Percentiles rank a stretch among this genome's conserved stretches.
phyloP scores from a whole-genome alignment of 2,329 filamentous ascomycete species.

The Fonsecaea multimorphosa region DNA sequence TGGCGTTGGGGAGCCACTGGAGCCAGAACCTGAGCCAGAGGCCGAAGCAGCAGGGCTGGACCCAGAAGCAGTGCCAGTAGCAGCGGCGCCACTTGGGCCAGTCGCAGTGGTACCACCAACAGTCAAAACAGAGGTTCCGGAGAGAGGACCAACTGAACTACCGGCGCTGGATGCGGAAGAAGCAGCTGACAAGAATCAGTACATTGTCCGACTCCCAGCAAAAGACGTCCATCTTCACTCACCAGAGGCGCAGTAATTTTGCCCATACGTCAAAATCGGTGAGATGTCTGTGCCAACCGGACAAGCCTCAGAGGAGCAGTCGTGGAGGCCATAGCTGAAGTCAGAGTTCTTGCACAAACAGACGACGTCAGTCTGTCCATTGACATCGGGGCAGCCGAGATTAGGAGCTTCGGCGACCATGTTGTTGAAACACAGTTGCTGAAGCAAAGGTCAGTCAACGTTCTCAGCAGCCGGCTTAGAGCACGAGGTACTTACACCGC shows the following conservation, averaged over 20 bases:
- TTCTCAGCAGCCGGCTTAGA: neutral
- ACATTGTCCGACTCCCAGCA: neutral
- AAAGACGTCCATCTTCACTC: constrained; percentile 10
- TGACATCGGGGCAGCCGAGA: constrained; percentile 47
- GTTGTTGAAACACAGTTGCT: constrained; percentile 54
- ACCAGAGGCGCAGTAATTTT: constrained; percentile 46
- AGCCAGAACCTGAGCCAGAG: neutral
- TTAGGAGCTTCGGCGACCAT: constrained; percentile 50
- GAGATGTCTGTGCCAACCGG: constrained; percentile 45
- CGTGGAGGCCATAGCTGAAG: constrained; percentile 54
- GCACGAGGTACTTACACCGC: constrained; percentile 40
- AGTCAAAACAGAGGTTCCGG: constrained; percentile 31
- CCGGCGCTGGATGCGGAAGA: constrained; percentile 26
- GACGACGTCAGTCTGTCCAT: constrained; percentile 42
- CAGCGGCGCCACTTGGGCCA: constrained; percentile 24
- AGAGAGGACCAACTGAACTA: constrained; percentile 21
- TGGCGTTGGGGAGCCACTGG: constrained; percentile 8
- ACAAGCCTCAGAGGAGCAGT: constrained; percentile 55
- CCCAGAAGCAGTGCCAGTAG: constrained; percentile 15
- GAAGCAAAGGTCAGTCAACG: constrained; percentile 31
- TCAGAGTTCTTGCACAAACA: constrained; percentile 51
- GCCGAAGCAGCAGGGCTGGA: constrained; percentile 5
- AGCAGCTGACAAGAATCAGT: constrained; percentile 24
- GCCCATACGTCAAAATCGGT: constrained; percentile 44
- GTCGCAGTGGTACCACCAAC: constrained; percentile 27